phyloP scores from a whole-genome alignment of 1,139 yeast genomes.

The Yamadazyma taylorii region DNA sequence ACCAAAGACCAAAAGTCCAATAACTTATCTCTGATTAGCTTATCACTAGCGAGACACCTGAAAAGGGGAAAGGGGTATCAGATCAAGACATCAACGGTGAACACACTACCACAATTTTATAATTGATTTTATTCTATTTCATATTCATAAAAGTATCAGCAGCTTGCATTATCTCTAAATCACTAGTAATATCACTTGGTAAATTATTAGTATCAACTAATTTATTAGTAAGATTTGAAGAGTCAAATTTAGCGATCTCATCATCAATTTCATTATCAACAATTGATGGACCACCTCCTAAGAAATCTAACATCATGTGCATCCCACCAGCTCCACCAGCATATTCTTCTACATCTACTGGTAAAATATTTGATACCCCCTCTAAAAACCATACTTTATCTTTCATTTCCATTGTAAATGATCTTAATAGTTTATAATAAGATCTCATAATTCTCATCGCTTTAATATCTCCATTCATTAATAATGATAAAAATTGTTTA shows the following conservation, averaged over 20 bases:
- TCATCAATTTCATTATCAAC: constrained; percentile 45
- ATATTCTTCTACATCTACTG: constrained; percentile 80
- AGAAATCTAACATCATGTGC: constrained; percentile 87
- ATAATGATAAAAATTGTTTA: constrained; percentile 67
- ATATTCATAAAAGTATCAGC: constrained; percentile 37
- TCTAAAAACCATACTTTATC: constrained; percentile 93
- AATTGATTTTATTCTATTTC: constrained; percentile 17
- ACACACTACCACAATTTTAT: too few species aligned
- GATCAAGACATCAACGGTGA: too few species aligned
- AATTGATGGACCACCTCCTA: constrained; percentile 68
- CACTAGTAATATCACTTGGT: constrained; percentile 56
- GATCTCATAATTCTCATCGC: constrained; percentile 90
- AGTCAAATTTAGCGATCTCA: constrained; percentile 48
- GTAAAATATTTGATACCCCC: constrained; percentile 84
- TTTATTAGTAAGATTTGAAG: constrained; percentile 41
- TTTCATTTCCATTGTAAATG: constrained; percentile 82
- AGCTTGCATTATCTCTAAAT: constrained; percentile 50
- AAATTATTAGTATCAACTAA: constrained; percentile 54
- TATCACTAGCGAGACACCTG: too few species aligned
- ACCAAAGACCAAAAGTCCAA: too few species aligned
- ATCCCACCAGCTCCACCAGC: constrained; percentile 83
- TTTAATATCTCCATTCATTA: constrained; percentile 80
- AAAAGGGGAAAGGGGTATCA: too few species aligned
- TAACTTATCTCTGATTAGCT: too few species aligned
- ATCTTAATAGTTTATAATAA: constrained; percentile 77